These are phyloP conservation scores for Mediolabrus comicus DNA, from an alignment of 108 stramenopile genomes.

Conservation along the genomic window DNA sequence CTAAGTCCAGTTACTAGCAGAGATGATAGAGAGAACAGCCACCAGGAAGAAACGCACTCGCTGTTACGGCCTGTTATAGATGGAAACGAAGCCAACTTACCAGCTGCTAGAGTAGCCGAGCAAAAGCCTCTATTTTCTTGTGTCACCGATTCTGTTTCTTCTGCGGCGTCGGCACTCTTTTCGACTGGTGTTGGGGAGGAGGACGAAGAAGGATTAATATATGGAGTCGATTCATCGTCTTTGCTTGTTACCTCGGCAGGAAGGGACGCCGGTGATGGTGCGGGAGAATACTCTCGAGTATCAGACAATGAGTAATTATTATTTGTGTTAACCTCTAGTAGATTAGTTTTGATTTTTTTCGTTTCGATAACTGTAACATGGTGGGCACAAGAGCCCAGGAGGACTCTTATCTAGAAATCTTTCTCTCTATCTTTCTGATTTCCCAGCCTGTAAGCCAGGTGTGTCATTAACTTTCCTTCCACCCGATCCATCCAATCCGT, in stretches of 20 bases:
- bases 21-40: neutral
- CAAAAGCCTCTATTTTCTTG: conserved; percentile 71
- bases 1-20: neutral
- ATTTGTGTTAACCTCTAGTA: neutral
- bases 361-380: too few relatives aligned
- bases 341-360: too few relatives aligned
- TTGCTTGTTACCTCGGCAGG: conserved; percentile 67
- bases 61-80: conserved; percentile 31
- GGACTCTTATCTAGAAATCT: neutral
- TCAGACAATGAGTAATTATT: conserved; percentile 15
- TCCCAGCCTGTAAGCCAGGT: neutral
- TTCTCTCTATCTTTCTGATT: neutral
- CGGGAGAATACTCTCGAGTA: conserved; percentile 20
- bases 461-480: neutral
- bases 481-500: neutral
- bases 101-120: conserved; percentile 62
- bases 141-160: conserved; percentile 68
- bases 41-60: conserved; percentile 43
- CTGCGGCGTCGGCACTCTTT: conserved; percentile 45
- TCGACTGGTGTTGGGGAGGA: conserved; percentile 19
- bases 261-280: conserved; percentile 29
- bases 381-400: too few relatives aligned
- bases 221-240: conserved; percentile 73
- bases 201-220: conserved; percentile 71
- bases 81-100: conserved; percentile 49